These are phyloP conservation scores for Stropharia rugosoannulata DNA, from an alignment of 768 basidiomycete genomes.

Conservation along the genomic window DNA sequence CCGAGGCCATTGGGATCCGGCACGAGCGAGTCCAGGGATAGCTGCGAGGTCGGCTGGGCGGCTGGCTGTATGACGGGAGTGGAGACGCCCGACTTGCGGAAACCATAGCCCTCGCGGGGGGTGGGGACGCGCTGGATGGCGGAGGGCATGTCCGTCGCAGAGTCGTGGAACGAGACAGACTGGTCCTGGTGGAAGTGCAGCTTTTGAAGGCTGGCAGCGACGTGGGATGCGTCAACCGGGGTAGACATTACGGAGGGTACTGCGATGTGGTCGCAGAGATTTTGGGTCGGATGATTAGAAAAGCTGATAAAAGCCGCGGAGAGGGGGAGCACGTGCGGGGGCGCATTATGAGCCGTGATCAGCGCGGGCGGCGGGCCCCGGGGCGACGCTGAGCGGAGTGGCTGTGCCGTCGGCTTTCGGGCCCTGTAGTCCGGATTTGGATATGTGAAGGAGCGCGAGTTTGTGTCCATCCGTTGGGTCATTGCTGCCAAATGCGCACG, in stretches of 20 bases:
- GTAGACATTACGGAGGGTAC: slow-evolving; percentile 13
- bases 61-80: slow-evolving; percentile 51
- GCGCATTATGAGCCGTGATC: neutral
- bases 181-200: slow-evolving; percentile 31
- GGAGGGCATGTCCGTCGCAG: neutral
- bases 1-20: slow-evolving; percentile 78
- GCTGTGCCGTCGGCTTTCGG: slow-evolving; percentile 25
- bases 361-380: neutral
- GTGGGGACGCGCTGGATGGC: slow-evolving; percentile 29
- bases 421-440: slow-evolving; percentile 26
- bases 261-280: neutral
- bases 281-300: neutral
- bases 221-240: slow-evolving; percentile 21
- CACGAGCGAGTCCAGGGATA: slow-evolving; percentile 33
- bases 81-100: slow-evolving; percentile 67
- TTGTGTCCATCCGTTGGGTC: slow-evolving; percentile 35
- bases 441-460: slow-evolving; percentile 33
- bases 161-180: neutral
- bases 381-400: slow-evolving; percentile 13
- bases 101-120: slow-evolving; percentile 79
- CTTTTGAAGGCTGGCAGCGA: slow-evolving; percentile 46
- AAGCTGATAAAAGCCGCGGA: neutral
- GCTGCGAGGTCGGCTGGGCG: slow-evolving; percentile 36
- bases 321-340: neutral
- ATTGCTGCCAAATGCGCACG: slow-evolving; percentile 43